Base-by-base conservation (phyloP, 192 early-diverging fungal species). In the Dissophora ornata region DNA sequence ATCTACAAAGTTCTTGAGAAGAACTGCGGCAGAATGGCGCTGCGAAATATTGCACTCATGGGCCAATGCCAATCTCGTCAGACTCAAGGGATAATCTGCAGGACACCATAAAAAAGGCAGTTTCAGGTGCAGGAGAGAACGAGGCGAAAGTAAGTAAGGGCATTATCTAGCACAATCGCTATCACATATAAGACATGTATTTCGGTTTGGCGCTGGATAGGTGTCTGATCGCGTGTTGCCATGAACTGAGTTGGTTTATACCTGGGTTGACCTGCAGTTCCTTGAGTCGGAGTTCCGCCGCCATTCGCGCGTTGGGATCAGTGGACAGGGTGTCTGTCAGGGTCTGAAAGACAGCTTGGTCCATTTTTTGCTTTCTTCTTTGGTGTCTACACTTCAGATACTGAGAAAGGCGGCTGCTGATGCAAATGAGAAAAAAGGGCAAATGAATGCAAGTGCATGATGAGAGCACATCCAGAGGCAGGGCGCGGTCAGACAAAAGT, bases 1-100 rank as follows among this genome's bases (percentile, higher is more conserved):
- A 47, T 83, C 81, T 15, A 93, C 71, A 61, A 90, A 94, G 12
- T 82, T 84, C 65, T 90, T 92, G 18, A 96, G 74, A 41, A 90
- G 83, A 9, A 94, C 58, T 9, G 88, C 90, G 29, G 90, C 88
- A 40, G 87, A 81, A 67, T 88, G 93, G 47, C 91, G 86, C 26
- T 88, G 82, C 13, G 90, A 78, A 47, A 87, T 60, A 12, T 79
- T 63, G 15, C 84, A 82, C 59, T 90, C 88, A 16, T 82, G 81
- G 15, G 90, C 74, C 16, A 90, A 41, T 3, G 87, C 81, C 24
- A 95, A 82, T 55, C 83, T 85, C 11, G 86, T 75, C 19, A 92
- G 79, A 24, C 88, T 91, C 48, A 89, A 52, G 18, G 93, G 81
- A 67, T 86, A 96, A 47, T 89, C 87, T 84, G n/a, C n/a, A n/a